Conservation (phyloP, 169 alveolate genomes). For the Plasmodium coatneyi region DNA sequence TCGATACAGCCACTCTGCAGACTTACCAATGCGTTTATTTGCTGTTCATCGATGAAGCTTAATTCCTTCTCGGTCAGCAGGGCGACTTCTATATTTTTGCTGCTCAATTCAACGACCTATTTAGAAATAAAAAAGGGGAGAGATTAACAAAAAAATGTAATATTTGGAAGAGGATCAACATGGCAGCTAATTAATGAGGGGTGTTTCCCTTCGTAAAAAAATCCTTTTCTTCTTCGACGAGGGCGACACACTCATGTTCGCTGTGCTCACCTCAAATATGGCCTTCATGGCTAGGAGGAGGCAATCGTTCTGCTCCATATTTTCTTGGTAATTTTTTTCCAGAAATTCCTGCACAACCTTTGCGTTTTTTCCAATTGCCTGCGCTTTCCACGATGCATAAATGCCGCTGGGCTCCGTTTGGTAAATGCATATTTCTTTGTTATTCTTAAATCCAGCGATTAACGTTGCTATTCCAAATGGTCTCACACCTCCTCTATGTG, state of each 20-base stretch:
- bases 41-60: conserved; percentile 78
- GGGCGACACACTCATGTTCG: neutral
- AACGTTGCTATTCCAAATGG: conserved; percentile 98
- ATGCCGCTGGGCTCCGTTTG: conserved; percentile 99
- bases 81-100: conserved; percentile 91
- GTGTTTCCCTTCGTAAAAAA: neutral
- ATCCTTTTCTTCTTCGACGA: neutral
- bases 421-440: conserved; percentile 92
- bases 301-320: conserved; percentile 91
- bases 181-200: neutral
- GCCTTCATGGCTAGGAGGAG: conserved; percentile 94
- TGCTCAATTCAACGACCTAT: conserved; percentile 88
- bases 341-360: conserved; percentile 95
- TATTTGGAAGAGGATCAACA: neutral
- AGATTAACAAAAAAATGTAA: neutral
- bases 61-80: conserved; percentile 83
- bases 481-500: conserved; percentile 99
- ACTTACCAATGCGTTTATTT: conserved; percentile 75
- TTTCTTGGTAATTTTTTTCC: conserved; percentile 94
- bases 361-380: conserved; percentile 97
- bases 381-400: conserved; percentile 98
- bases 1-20: neutral
- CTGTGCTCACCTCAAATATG: conserved; percentile 89
- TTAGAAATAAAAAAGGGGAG: neutral
- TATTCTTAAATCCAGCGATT: conserved; percentile 94